Evolutionary conservation across 73 alveolate species (phyloP), one percentile per base, ranked within the genome.

Genomic region (Paramecium biaurelia): DNA sequence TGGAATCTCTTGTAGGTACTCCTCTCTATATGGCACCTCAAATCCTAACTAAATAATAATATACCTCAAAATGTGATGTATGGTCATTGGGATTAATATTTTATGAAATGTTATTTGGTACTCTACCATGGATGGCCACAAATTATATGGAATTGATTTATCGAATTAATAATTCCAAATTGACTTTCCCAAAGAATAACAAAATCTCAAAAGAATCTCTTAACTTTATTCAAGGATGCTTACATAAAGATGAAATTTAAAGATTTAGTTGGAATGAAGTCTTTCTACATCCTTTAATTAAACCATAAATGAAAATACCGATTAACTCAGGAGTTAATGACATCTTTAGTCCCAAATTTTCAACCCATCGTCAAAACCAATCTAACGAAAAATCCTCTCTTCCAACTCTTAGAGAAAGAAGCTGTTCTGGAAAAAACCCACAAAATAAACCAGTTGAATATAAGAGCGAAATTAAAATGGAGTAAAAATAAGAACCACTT

Each of bases 21-120:
- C 95, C 95, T 24, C 45, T 74, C 7, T 92, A 92, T 41, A 70
- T 92, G 92, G 72, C 95, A 38, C 95, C 95, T 6, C 20, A 92
- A 86, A 89, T 86, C 21, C 63, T 92, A 43, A 32, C 85, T 21
- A 92, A 79, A 70, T 43, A 92, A 59, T 26, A 53, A 70, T 86
- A 85, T 12, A 89, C 93, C 4, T 63, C 86, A 18, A 85, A 79
- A 59, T 79, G 93, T 38, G 95, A 92, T 92, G 67, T 92, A 26
- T 92, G 95, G 95, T 70, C 92, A 12, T 58, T 92, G 26, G 95
- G 95, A 41, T 28, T 92, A n/a, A 88, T 92, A 9, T 70, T 47
- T 26, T 92, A 85, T 92, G 93, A 92, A 76, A 70, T 92, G 53
- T 9, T 92, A 30, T 85, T 57, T 92, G 95, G 95, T 26, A 28